phyloP scores from a whole-genome alignment of 169 alveolate species.

The Perkinsus chesapeaki region DNA sequence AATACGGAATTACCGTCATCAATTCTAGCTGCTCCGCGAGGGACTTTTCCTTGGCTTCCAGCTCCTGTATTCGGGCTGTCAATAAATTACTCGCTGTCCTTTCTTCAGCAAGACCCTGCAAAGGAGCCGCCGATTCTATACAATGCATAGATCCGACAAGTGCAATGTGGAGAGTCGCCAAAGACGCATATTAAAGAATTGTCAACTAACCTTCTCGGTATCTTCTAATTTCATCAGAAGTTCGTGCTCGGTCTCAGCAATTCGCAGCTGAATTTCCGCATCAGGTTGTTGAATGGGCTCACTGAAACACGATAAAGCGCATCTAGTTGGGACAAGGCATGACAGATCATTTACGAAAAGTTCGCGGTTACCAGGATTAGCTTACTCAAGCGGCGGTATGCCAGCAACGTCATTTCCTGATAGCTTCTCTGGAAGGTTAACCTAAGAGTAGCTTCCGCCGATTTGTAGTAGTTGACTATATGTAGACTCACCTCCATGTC shows the following conservation, averaged over 20 bases:
- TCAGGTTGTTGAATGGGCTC: neutral
- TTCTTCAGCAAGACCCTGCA: neutral
- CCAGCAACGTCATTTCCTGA: no score
- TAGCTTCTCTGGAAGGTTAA: no score
- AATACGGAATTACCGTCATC: neutral
- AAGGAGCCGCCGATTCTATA: no score
- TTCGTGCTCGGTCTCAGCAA: neutral
- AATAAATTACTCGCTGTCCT: neutral
- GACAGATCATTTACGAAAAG: no score
- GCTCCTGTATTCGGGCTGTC: neutral
- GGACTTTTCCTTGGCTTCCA: neutral
- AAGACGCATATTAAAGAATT: no score
- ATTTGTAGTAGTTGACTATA: neutral
- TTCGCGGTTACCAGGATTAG: no score
- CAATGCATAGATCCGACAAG: no score
- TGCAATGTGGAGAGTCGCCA: no score
- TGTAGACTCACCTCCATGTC: neutral
- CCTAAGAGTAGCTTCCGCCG: no score
- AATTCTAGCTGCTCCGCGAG: neutral
- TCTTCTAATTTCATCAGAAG: neutral
- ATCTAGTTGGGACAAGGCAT: no score
- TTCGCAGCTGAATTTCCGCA: neutral
- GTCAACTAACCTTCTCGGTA: neutral
- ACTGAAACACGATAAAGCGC: no score
- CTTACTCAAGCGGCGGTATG: no score